A percentile compares a stretch with the other conserved stretches of the same genome.
phyloP scores from a whole-genome alignment of 345 rosid genomes.

The Combretum micranthum region DNA sequence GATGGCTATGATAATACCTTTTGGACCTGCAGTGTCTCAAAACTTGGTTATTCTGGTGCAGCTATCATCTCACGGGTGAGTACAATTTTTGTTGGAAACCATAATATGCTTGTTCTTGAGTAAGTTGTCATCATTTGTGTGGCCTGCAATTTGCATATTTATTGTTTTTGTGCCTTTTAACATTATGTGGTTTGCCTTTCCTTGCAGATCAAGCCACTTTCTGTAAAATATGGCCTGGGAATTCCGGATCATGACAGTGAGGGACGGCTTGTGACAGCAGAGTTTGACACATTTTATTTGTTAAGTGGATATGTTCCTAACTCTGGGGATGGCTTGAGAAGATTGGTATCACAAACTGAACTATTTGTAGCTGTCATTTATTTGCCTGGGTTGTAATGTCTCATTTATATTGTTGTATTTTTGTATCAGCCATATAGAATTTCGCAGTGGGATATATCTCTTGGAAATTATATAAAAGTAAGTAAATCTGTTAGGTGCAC shows the following conservation, averaged over 20 bases:
- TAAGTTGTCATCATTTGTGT: background rate
- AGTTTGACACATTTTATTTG: constrained; percentile 77
- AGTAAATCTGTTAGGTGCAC: constrained; percentile 14
- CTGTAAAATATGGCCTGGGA: constrained; percentile 74
- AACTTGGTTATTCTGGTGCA: constrained; percentile 96
- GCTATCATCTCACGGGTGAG: constrained; percentile 90
- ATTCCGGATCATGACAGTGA: constrained; percentile 74
- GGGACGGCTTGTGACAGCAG: constrained; percentile 85
- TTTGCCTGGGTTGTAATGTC: background rate
- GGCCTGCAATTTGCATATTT: background rate
- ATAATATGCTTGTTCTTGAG: background rate
- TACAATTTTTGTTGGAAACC: background rate
- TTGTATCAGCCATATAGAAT: constrained; percentile 61
- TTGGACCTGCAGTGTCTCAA: constrained; percentile 85
- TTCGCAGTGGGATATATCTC: constrained; percentile 72
- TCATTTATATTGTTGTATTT: background rate
- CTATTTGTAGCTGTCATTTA: background rate
- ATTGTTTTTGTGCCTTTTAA: background rate
- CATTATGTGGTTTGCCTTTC: constrained; percentile 8
- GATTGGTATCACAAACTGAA: constrained; percentile 50
- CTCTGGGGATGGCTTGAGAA: constrained; percentile 92
- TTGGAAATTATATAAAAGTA: constrained; percentile 77
- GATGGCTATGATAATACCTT: constrained; percentile 76
- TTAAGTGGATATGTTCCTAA: constrained; percentile 77
- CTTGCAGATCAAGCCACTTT: constrained; percentile 77